A percentile compares a stretch with the other conserved stretches of the same genome.
Conservation (phyloP, 805 yeast genomes). For the Cyberlindnera bimundalis region DNA sequence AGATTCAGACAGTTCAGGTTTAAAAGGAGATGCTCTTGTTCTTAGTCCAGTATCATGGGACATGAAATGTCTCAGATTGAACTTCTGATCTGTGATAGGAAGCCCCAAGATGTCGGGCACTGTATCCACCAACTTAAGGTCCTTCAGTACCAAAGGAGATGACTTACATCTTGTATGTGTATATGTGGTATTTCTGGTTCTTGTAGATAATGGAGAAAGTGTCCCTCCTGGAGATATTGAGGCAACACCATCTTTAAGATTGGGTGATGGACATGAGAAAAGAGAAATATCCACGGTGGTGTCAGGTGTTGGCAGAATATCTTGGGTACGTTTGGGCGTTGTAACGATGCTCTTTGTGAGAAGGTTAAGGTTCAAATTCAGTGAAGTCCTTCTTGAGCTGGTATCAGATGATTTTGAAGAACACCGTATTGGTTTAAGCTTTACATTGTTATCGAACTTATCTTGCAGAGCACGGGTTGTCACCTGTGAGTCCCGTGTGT, state of each 20-base stretch:
- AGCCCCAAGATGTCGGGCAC: background rate
- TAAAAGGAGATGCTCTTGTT: slow-evolving; percentile 3
- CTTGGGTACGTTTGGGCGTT: slow-evolving; percentile 5
- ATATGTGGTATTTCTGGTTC: background rate
- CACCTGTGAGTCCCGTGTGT: background rate
- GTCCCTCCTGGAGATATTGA: background rate
- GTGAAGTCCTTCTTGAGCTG: slow-evolving; percentile 6
- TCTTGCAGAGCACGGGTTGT: slow-evolving; percentile 1
- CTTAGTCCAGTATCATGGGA: slow-evolving; percentile 28
- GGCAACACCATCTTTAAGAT: background rate
- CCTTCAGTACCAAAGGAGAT: slow-evolving; percentile 8
- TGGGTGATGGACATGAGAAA: slow-evolving; percentile 7
- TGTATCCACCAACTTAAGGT: slow-evolving; percentile 9
- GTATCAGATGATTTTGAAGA: slow-evolving; percentile 8
- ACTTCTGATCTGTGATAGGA: slow-evolving; percentile 1
- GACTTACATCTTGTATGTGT: slow-evolving; percentile 13
- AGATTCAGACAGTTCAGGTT: background rate
- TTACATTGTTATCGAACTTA: slow-evolving; percentile 4
- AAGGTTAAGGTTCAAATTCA: slow-evolving; percentile 11
- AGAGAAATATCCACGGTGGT: slow-evolving; percentile 11
- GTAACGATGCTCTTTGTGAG: slow-evolving; percentile 7
- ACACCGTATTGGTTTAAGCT: slow-evolving; percentile 22
- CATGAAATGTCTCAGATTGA: slow-evolving; percentile 25
- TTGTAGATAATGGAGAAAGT: slow-evolving; percentile 1
- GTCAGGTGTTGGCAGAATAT: slow-evolving; percentile 17